phyloP scores from a whole-genome alignment of 2,329 filamentous ascomycete species.

The Penicillium vulpinum region DNA sequence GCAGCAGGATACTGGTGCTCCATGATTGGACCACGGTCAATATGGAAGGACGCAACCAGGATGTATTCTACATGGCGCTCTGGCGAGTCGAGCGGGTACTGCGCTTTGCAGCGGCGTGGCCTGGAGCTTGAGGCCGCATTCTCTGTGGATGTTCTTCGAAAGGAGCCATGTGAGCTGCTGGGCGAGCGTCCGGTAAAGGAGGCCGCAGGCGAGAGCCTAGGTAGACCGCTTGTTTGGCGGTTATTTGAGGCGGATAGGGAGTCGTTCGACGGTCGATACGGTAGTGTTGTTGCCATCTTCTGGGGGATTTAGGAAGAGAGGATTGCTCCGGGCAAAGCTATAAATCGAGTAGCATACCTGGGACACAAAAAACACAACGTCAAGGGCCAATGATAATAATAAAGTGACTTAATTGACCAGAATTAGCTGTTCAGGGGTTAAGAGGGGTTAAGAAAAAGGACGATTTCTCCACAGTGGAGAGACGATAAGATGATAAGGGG shows the following conservation, averaged over 20 bases:
- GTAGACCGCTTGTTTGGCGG: slow-evolving; percentile 52
- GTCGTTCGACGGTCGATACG: slow-evolving; percentile 44
- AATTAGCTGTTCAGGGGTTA: slow-evolving; percentile 22
- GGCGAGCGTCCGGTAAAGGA: slow-evolving; percentile 55
- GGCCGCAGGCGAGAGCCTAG: slow-evolving; percentile 60
- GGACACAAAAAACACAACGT: slow-evolving; percentile 1
- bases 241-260: slow-evolving; percentile 54
- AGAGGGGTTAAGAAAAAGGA: slow-evolving; percentile 24
- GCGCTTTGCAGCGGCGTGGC: slow-evolving; percentile 64
- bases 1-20: slow-evolving; percentile 95
- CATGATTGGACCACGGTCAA: slow-evolving; percentile 94
- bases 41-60: slow-evolving; percentile 93
- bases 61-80: slow-evolving; percentile 99
- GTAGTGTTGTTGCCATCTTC: slow-evolving; percentile 40
- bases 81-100: slow-evolving; percentile 70
- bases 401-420: not conserved
- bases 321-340: slow-evolving; percentile 20
- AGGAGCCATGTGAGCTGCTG: slow-evolving; percentile 47
- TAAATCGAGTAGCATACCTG: slow-evolving; percentile 17
- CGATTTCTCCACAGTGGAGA: slow-evolving; percentile 31
- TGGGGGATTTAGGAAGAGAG: slow-evolving; percentile 13
- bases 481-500: slow-evolving; percentile 18
- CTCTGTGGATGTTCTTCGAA: slow-evolving; percentile 38
- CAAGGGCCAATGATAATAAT: slow-evolving; percentile 4
- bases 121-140: slow-evolving; percentile 50